A percentile compares a stretch with the other conserved stretches of the same genome.
phyloP scores from a whole-genome alignment of 176 grass and related monocot species.

The Ensete ventricosum region DNA sequence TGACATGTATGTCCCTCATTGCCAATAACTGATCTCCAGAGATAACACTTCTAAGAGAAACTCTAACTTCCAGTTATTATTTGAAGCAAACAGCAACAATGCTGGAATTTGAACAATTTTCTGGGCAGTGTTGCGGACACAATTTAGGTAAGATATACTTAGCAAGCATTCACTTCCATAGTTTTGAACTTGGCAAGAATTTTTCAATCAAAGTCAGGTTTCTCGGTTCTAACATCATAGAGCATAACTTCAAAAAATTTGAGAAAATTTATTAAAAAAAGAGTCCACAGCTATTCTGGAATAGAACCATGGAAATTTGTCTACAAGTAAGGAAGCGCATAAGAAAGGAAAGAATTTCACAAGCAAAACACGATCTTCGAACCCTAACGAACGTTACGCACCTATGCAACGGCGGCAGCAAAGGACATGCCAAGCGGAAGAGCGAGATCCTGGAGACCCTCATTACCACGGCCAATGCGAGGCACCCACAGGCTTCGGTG shows the following conservation, averaged over 20 bases:
- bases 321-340: too few relatives aligned
- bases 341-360: too few relatives aligned
- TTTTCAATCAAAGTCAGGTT: too few relatives aligned
- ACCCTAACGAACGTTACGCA: constrained; percentile 10
- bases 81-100: constrained; percentile 63
- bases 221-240: too few relatives aligned
- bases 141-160: too few relatives aligned
- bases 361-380: neutral
- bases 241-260: too few relatives aligned
- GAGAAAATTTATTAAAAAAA: too few relatives aligned
- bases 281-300: too few relatives aligned
- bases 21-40: neutral
- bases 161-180: too few relatives aligned
- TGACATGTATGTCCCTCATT: neutral
- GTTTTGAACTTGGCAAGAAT: too few relatives aligned
- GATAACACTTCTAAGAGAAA: constrained; percentile 19
- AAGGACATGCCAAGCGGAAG: constrained; percentile 89
- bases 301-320: too few relatives aligned
- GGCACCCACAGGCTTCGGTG: neutral
- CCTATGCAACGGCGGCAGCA: constrained; percentile 63
- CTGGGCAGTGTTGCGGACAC: too few relatives aligned
- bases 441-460: constrained; percentile 42
- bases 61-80: constrained; percentile 43
- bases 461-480: neutral
- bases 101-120: constrained; percentile 22